A percentile compares a stretch with the other conserved stretches of the same genome.
Conservation (phyloP, 495 filamentous ascomycete species). For the Neurospora sp. region DNA sequence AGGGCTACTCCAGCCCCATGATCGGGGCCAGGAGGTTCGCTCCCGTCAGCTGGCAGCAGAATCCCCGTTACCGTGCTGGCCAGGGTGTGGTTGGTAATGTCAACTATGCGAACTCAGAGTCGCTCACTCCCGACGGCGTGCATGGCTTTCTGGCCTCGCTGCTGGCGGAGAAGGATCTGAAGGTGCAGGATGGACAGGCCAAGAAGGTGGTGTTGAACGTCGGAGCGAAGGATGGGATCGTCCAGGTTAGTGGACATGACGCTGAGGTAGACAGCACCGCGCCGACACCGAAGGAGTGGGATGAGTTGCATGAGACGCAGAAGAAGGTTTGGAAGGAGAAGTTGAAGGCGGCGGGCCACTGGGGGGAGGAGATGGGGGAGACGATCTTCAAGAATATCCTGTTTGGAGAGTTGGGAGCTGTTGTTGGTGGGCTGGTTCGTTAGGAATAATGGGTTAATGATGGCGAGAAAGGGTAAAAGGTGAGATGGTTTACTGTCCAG, state of each 20-base stretch:
- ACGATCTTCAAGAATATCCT: slow-evolving; percentile 62
- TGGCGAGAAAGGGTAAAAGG: neutral
- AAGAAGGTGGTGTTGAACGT: slow-evolving; percentile 9
- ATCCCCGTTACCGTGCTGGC: neutral
- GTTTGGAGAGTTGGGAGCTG: slow-evolving; percentile 57
- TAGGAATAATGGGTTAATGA: neutral
- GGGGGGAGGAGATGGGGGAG: slow-evolving; percentile 63
- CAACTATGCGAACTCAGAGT: neutral
- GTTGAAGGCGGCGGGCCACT: slow-evolving; percentile 60
- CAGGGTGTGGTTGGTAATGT: neutral
- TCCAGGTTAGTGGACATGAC: slow-evolving; percentile 34
- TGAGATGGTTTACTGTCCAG: neutral
- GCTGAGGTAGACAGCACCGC: slow-evolving; percentile 20
- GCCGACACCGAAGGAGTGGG: slow-evolving; percentile 46
- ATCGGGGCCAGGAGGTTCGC: slow-evolving; percentile 30
- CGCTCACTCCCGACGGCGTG: neutral
- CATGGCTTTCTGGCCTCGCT: neutral
- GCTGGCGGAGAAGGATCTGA: neutral
- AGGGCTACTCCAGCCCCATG: slow-evolving; percentile 48
- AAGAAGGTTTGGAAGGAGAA: slow-evolving; percentile 56
- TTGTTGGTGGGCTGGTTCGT: slow-evolving; percentile 42
- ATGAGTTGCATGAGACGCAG: slow-evolving; percentile 50
- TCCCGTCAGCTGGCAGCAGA: slow-evolving; percentile 18
- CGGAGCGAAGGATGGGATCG: slow-evolving; percentile 13
- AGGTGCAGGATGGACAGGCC: neutral